A percentile compares a stretch with the other conserved stretches of the same genome.
Conservation (phyloP, 1,284 basidiomycete species). For the Sanghuangporus sanghuang region DNA sequence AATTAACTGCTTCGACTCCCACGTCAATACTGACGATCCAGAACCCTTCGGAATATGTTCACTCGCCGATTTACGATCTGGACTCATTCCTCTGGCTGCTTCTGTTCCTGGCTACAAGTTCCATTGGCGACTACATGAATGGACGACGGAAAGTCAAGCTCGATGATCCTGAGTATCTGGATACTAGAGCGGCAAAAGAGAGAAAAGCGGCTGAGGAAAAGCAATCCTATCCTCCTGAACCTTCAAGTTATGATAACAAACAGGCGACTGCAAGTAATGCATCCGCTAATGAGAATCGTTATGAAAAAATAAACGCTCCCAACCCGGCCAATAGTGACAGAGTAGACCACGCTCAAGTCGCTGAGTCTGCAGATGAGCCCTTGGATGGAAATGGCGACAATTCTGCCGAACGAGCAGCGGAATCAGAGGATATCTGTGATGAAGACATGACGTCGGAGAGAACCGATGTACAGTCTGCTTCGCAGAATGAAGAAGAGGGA, state of each 20-base stretch:
- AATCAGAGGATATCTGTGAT: too few species aligned
- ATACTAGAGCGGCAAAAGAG: not conserved
- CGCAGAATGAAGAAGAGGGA: not conserved
- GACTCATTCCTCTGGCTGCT: conserved; percentile 10
- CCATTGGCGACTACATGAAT: not conserved
- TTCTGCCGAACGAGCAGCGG: too few species aligned
- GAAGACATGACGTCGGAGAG: too few species aligned
- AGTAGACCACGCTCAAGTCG: too few species aligned
- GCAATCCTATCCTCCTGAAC: too few species aligned
- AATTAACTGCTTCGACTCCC: not conserved
- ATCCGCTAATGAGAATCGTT: not conserved
- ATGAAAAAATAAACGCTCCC: not conserved
- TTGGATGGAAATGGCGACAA: too few species aligned
- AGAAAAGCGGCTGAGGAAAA: not conserved
- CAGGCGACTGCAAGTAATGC: too few species aligned
- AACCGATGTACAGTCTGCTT: not conserved
- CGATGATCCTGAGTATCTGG: not conserved
- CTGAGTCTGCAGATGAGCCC: too few species aligned
- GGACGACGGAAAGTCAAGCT: not conserved
- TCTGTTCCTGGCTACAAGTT: not conserved
- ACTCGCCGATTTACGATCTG: conserved; percentile 2
- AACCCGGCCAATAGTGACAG: too few species aligned
- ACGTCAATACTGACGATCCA: not conserved
- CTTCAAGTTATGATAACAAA: too few species aligned
- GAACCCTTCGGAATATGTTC: not conserved